These are phyloP conservation scores for Calendula officinalis DNA, from an alignment of 129 eudicot genomes.

Conservation along the genomic window DNA sequence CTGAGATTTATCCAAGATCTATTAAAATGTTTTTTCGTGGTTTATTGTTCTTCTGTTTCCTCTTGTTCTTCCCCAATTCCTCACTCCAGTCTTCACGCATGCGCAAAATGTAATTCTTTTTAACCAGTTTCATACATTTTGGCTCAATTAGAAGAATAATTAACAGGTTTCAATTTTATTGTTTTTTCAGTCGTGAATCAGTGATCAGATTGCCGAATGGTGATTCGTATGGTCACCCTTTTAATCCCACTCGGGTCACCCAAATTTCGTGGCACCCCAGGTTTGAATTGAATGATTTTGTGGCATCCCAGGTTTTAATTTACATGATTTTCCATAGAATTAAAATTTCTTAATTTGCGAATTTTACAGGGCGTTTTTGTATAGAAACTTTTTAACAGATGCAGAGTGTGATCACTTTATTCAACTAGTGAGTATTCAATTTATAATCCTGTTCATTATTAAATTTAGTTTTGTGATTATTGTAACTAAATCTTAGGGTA, in stretches of 20 bases:
- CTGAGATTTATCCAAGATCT: conserved; percentile 17
- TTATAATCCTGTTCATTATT: no score
- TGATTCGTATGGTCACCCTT: conserved; percentile 41
- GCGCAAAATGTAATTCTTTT: conserved; percentile 24
- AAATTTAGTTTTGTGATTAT: no score
- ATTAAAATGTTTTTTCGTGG: conserved; percentile 20
- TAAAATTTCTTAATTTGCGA: background rate
- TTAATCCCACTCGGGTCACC: conserved; percentile 72
- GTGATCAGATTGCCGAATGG: conserved; percentile 63
- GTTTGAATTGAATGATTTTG: conserved; percentile 30
- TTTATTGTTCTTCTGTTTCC: conserved; percentile 1
- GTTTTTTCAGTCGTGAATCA: conserved; percentile 36
- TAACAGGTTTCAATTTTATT: background rate
- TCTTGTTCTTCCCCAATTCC: conserved; percentile 25
- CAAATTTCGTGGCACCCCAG: conserved; percentile 85
- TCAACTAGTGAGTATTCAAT: conserved; percentile 41
- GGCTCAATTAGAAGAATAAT: background rate
- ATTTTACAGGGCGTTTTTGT: conserved; percentile 67
- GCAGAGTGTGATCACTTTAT: conserved; percentile 90
- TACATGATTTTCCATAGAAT: background rate
- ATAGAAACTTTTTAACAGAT: conserved; percentile 71
- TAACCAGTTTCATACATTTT: background rate
- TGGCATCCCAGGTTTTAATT: no score
- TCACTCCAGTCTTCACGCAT: conserved; percentile 12
- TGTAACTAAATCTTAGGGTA: no score